Percentiles rank a stretch among this genome's conserved stretches.
phyloP scores from a whole-genome alignment of 352 stramenopile genomes.

The Phytopythium ostracodes region DNA sequence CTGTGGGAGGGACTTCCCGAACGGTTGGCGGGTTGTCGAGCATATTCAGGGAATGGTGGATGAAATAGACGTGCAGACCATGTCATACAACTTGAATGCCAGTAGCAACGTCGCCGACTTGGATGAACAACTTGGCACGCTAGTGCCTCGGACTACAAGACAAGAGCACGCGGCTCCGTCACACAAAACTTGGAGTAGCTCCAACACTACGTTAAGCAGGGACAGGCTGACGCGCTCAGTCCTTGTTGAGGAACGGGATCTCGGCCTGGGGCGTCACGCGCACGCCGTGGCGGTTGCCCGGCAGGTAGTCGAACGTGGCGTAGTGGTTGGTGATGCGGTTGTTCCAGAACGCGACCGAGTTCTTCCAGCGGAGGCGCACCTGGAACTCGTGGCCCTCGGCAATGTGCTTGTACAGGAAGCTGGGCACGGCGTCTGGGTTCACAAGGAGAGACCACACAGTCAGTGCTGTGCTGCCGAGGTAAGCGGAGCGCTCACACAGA shows the following conservation, averaged over 20 bases:
- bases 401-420: constrained; percentile 21
- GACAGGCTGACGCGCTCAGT: not conserved
- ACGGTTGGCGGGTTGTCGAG: not conserved
- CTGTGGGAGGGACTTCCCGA: not conserved
- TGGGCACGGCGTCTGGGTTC: constrained; percentile 5
- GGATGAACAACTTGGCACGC: not conserved
- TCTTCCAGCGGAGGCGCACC: constrained; percentile 26
- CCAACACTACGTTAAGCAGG: not conserved
- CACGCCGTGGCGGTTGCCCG: constrained; percentile 25
- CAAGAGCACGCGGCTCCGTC: not conserved
- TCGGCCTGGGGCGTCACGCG: constrained; percentile 32
- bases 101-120: not conserved
- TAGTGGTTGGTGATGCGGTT: constrained; percentile 29
- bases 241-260: constrained; percentile 15
- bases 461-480: no score
- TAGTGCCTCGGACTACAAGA: not conserved
- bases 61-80: not conserved
- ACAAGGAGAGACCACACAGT: no score
- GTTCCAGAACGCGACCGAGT: constrained; percentile 27
- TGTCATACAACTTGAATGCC: not conserved
- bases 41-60: not conserved
- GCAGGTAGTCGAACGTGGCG: constrained; percentile 33
- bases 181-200: not conserved
- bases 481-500: no score
- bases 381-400: constrained; percentile 29